These are phyloP conservation scores for Corymbia maculata DNA, from an alignment of 345 rosid genomes.

Conservation along the genomic window DNA sequence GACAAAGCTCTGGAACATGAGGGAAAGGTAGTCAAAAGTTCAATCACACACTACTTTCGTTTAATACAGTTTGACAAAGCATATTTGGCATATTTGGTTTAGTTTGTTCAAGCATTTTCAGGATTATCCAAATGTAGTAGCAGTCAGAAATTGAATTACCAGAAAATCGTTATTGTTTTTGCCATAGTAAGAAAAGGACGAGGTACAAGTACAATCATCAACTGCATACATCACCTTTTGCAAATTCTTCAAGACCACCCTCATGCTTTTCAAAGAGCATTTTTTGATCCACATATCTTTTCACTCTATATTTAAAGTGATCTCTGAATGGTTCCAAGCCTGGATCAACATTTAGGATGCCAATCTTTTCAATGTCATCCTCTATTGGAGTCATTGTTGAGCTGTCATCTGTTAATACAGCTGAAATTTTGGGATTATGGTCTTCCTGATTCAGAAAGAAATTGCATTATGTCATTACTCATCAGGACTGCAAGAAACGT, in stretches of 20 bases:
- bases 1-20: neutral
- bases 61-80: neutral
- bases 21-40: neutral
- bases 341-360: slow-evolving; percentile 38
- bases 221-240: slow-evolving; percentile 32
- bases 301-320: slow-evolving; percentile 51
- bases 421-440: slow-evolving; percentile 15
- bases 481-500: neutral
- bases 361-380: slow-evolving; percentile 28
- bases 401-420: slow-evolving; percentile 32
- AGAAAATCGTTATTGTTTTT: neutral
- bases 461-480: neutral
- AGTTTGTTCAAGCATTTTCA: neutral
- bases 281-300: slow-evolving; percentile 42
- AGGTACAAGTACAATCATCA: neutral
- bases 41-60: neutral
- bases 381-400: slow-evolving; percentile 20
- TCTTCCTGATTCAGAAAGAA: slow-evolving; percentile 4
- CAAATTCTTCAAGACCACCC: slow-evolving; percentile 64
- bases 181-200: neutral
- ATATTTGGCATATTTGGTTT: neutral
- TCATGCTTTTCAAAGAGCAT: slow-evolving; percentile 43
- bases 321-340: slow-evolving; percentile 42
- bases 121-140: neutral
- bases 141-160: neutral